Conservation (phyloP, 257 asterid species). For the Solanum megistacrolobum region DNA sequence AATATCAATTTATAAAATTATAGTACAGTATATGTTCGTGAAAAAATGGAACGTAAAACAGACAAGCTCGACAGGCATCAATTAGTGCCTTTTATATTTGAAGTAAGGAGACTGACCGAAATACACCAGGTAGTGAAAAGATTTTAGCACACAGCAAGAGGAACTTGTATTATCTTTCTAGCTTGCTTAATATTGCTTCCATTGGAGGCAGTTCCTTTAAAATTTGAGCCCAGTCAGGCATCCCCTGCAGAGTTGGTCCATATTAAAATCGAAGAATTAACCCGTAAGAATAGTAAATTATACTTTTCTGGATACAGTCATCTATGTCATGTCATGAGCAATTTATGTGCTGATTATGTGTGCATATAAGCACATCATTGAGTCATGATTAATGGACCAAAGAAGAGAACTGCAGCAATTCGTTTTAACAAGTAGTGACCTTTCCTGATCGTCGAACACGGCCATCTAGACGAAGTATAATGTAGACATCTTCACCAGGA, state of each 20-base stretch:
- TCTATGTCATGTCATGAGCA: background rate
- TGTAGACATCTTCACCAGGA: constrained; percentile 91
- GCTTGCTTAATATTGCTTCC: constrained; percentile 88
- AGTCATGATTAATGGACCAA: background rate
- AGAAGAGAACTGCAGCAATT: background rate
- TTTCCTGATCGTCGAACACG: constrained; percentile 92
- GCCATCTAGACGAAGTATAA: constrained; percentile 93
- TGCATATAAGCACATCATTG: background rate
- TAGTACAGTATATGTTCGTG: background rate
- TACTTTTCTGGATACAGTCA: background rate
- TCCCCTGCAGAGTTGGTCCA: constrained; percentile 46
- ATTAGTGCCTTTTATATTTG: background rate
- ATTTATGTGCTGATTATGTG: background rate
- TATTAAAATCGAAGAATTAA: background rate
- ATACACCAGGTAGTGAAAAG: background rate
- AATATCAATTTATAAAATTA: background rate
- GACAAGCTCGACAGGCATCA: background rate
- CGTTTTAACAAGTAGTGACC: constrained; percentile 32
- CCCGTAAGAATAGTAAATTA: background rate
- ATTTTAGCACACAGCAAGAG: background rate
- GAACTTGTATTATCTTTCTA: constrained; percentile 50
- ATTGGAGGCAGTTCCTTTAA: constrained; percentile 77
- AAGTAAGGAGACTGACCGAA: background rate
- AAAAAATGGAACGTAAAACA: background rate
- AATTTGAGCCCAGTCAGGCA: constrained; percentile 95